Evolutionary conservation across 306 rosid genomes (phyloP), one percentile per base, ranked within the genome.

Genomic region (Cicer bijugum): DNA sequence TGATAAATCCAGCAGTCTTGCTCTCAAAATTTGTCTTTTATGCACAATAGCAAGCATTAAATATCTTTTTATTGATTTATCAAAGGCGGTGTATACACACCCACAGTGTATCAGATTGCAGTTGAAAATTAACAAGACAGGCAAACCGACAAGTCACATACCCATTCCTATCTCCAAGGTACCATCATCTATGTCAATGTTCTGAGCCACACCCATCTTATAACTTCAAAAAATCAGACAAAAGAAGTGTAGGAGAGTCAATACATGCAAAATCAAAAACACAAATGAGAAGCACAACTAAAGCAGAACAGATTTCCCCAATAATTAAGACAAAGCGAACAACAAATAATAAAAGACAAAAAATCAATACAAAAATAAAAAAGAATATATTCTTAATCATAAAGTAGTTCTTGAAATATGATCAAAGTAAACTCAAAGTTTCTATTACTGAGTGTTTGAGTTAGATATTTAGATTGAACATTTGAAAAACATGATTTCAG

Each of bases 121-220:
- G n/a, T 20, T 12, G 64, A 69, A 72, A 75, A 75, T 6, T 39
- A 68, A 75, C 4, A 28, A n/a, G 48, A 57, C 39, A 77, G 37
- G 63, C 42, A 70, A 79, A 81, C 40, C 44, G 42, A 51, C 15
- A 23, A 57, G 51, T 51, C 47, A 77, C 93, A 51, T 86, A 95
- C 99, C 99, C 87, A 95, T 95, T 75, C 99, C 99, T 7, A 95
- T 85, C 89, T 95, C 99, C 88, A 95, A 83, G 50, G 76, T 79
- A 37, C 87, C 97, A 59, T 95, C 99, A 67, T 91, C 97, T 59
- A 35, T 10, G 57, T 83, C 89, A 84, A 59, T 80, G 59, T 95
- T 80, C 86, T 82, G 85, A 67, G 75, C 89, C 72, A 78, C 82
- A 63, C 93, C 99, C 99, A 95, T 85, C 82, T 40, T 78, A 50